Base-by-base conservation (phyloP, 345 rosid species). In the Iberis pinnata region DNA sequence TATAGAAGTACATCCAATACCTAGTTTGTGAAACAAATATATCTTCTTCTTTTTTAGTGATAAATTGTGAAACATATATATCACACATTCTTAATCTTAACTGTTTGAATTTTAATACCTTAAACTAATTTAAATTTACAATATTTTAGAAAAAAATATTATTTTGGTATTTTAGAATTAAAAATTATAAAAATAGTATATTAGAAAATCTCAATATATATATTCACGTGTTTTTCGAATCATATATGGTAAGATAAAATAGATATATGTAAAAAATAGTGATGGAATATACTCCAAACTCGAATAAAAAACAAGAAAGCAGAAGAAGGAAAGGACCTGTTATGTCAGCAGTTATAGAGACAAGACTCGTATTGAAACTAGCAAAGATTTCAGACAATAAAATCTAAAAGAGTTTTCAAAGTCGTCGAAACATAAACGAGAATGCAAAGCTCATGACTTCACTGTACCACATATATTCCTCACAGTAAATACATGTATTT, bases 401-500 rank as follows among this genome's bases (percentile, higher is more conserved):
- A 53, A 66, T 44, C 60, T 65, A 59, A 66, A 52, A 45, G 71
- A 66, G 71, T 59, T 66, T 52, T 66, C 71, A 51, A 59, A 65
- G 64, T 65, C 70, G 10, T 26, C 32, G 12, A 38, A 60, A 60
- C 64, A 27, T 29, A 60, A 49, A 50, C 49, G 25, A 36, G 35
- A 43, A 52, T 26, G 29, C 29, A 26, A 16, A 50, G 33, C 27
- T 26, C 54, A 58, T 59, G 55, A 43, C 60, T 51, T 52, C 60
- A 58, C 29, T 58, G 60, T 46, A 44, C 33, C 27, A 38, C 48
- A 35, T 51, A 25, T 50, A 42, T 64, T 58, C 48, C 54, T 53
- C 38, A 64, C 32, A 14, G 42, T 55, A 17, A 12, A 26, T 8
- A 5, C 3, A 25, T 18, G 9, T 9, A 0, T 8, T 39, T 63